Conservation (phyloP, 768 basidiomycete species). For the Megacollybia marginata region DNA sequence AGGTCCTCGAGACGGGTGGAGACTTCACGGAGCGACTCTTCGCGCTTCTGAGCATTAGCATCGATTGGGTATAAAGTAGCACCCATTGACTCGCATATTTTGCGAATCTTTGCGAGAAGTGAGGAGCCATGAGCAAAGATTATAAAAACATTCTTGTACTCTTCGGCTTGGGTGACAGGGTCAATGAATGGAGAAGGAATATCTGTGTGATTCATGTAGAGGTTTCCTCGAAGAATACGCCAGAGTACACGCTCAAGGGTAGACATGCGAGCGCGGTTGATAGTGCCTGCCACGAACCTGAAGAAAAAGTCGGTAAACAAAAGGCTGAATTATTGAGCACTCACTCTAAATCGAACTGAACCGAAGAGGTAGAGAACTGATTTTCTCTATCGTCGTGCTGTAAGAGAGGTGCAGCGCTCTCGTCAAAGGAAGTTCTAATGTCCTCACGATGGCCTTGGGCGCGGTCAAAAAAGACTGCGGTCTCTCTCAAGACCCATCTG, state of each 20-base stretch:
- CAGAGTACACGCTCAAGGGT: conserved; percentile 97
- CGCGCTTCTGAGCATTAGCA: conserved; percentile 86
- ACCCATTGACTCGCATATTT: conserved; percentile 98
- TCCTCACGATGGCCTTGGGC: conserved; percentile 74
- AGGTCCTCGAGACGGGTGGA: conserved; percentile 86
- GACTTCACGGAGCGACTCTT: conserved; percentile 85
- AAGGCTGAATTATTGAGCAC: not conserved
- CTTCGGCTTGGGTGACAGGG: conserved; percentile 73
- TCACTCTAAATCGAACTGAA: conserved; percentile 86
- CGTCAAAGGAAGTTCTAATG: conserved; percentile 86
- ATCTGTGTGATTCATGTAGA: conserved; percentile 98
- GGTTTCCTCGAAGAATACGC: conserved; percentile 94
- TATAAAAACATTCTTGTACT: conserved; percentile 98
- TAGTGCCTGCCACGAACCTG: conserved; percentile 94
- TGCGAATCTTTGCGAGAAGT: conserved; percentile 92
- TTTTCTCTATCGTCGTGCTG: conserved; percentile 84
- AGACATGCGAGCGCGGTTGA: conserved; percentile 84
- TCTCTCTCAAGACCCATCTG: conserved; percentile 89
- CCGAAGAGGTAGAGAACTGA: conserved; percentile 38
- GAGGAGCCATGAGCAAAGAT: conserved; percentile 97
- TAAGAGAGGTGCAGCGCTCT: conserved; percentile 82
- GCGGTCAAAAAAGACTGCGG: conserved; percentile 95
- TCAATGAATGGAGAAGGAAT: conserved; percentile 91
- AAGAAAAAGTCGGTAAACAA: not conserved
- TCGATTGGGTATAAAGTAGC: conserved; percentile 96